A percentile compares a stretch with the other conserved stretches of the same genome.
Evolutionary conservation across 73 alveolate genomes (phyloP).

Genomic region (Paramecium biaurelia): DNA sequence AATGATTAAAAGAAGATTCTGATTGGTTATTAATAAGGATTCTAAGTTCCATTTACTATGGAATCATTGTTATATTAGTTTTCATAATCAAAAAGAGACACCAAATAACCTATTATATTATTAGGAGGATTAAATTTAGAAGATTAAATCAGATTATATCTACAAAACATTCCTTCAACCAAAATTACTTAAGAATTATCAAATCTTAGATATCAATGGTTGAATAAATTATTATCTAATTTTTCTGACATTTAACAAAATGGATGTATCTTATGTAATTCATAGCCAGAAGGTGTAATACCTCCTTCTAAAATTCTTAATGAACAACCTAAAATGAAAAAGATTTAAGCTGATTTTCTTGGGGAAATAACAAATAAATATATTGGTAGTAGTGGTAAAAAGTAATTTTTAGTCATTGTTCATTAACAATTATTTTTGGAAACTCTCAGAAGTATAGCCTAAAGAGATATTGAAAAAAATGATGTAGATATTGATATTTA

Average conservation of each 20-base stretch:
- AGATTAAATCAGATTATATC: not conserved
- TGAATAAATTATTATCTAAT: not conserved
- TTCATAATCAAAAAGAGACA: not conserved
- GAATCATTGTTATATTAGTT: not conserved
- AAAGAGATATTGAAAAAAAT: not conserved
- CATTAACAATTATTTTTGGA: not conserved
- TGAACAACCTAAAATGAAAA: not conserved
- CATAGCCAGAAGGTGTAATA: not conserved
- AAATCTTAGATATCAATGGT: not conserved
- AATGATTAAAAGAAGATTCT: not conserved
- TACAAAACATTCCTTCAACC: not conserved
- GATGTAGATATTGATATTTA: not conserved
- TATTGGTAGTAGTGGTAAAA: not conserved
- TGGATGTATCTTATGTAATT: not conserved
- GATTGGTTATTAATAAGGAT: slow-evolving; percentile 14
- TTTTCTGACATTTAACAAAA: not conserved
- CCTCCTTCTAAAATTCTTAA: slow-evolving; percentile 23
- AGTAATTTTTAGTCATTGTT: not conserved
- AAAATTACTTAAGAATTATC: not conserved
- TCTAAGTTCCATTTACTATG: not conserved
- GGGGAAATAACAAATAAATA: not conserved
- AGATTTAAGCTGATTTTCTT: not conserved
- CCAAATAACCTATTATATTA: not conserved
- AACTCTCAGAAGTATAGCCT: not conserved
- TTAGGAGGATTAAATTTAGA: not conserved